Evolutionary conservation across 768 basidiomycete genomes (phyloP).

Genomic region (Mrakia gelida): DNA sequence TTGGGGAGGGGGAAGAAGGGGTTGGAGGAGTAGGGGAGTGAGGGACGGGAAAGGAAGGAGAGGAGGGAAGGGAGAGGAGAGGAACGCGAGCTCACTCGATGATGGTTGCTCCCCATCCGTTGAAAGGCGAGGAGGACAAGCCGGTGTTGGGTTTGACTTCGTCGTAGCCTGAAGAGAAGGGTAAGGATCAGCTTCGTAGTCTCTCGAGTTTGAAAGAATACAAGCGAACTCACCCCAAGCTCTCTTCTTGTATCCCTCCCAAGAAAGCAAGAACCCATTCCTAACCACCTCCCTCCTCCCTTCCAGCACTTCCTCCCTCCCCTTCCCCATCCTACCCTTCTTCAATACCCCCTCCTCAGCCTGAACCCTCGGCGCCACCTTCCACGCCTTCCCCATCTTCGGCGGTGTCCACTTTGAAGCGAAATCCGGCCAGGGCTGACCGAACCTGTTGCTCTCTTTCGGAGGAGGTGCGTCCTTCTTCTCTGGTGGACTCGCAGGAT

Average conservation of each 20-base stretch:
- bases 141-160: constrained; percentile 36
- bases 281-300: constrained; percentile 34
- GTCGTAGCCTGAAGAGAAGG: constrained; percentile 33
- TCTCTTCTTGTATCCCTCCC: constrained; percentile 35
- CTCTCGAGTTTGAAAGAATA: no score
- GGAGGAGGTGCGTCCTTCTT: no score
- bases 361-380: neutral
- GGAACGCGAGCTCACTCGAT: constrained; percentile 36
- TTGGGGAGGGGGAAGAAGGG: neutral
- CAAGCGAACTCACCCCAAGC: constrained; percentile 33
- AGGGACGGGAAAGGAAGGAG: constrained; percentile 37
- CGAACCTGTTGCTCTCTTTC: no score
- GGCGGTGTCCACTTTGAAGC: constrained; percentile 10
- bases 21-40: neutral
- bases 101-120: constrained; percentile 41
- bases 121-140: constrained; percentile 34
- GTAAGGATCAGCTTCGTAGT: neutral
- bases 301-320: constrained; percentile 19
- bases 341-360: neutral
- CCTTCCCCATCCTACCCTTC: neutral
- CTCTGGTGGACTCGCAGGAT: constrained; percentile 4
- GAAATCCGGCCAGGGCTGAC: neutral
- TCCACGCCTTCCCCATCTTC: neutral
- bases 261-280: constrained; percentile 36
- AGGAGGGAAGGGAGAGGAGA: constrained; percentile 34